Base-by-base conservation (phyloP, 2,329 filamentous ascomycete genomes). In the Boeremia lycopersici region DNA sequence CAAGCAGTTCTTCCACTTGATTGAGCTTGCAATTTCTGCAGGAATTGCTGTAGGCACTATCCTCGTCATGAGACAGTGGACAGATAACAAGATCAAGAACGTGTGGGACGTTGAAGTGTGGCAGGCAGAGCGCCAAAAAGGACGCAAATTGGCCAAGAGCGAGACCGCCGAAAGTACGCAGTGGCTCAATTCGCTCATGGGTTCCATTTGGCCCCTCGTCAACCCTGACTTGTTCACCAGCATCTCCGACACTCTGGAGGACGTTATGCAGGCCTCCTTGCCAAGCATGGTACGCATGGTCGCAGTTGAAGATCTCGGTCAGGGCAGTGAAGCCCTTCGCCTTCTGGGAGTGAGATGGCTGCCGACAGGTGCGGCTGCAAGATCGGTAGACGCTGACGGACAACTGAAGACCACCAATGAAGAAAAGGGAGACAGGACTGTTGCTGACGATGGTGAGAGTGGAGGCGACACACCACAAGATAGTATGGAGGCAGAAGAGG, bases 251-350 rank as follows among this genome's bases (percentile, higher is more conserved):
- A 89, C 84, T 26, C 81, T 92, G 4, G 89, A 91, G 73, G 89
- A 91, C 69, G 86, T 91, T 42, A 91, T 91, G 89, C 89, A 91
- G 74, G 88, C 89, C 2, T 89, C 86, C 8, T 75, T 91, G 15
- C 88, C 89, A 0, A 85, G 82, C 52, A 72, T 89, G 31, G 81
- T 91, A 29, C 84, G 88, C 42, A 90, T 90, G 88, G 86, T 91
- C 38, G 87, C 86, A 48, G 84, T 91, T 7, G 88, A 91, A 43
- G 89, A 91, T 59, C 83, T 91, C 53, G 89, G 88, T 0, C 89
- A 92, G 71, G 89, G 89, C 7, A 90, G 84, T 56, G 88, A 91
- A 65, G 80, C 86, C 0, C 66, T 91, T 33, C 83, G 88, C 1
- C 87, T 91, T 51, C 80, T 91, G 1, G 89, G 89, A 3, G 77